Conservation (phyloP, 306 rosid genomes). For the Castanea mollissima region DNA sequence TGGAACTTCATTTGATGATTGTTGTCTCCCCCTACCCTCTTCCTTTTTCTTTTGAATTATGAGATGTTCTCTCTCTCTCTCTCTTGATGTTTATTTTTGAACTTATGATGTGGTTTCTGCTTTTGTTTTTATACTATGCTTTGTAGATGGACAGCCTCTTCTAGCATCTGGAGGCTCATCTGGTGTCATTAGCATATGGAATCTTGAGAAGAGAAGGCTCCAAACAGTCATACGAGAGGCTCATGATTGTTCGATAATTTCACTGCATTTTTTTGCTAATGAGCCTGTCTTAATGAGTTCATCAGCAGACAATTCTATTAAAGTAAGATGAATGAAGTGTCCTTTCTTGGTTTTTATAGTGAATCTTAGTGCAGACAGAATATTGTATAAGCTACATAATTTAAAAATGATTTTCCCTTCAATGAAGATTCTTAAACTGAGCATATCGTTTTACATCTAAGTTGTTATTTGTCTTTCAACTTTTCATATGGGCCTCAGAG, state of each 20-base stretch:
- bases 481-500: not conserved
- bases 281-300: constrained; percentile 96
- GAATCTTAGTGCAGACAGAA: not conserved
- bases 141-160: constrained; percentile 89
- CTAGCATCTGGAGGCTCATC: constrained; percentile 98
- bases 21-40: not conserved
- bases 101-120: not conserved
- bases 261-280: constrained; percentile 85
- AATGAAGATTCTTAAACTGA: not conserved
- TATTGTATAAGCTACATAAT: not conserved
- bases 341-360: not conserved
- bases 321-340: constrained; percentile 45
- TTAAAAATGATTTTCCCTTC: not conserved
- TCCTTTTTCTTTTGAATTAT: not conserved
- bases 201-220: constrained; percentile 91
- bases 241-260: constrained; percentile 69
- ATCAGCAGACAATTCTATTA: constrained; percentile 87
- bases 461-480: not conserved
- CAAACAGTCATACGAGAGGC: constrained; percentile 91
- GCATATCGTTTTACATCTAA: not conserved
- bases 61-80: not conserved
- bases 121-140: constrained; percentile 17
- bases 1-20: not conserved
- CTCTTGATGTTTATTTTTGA: not conserved
- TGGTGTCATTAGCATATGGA: constrained; percentile 96